Percentiles rank a stretch among this genome's conserved stretches.
Evolutionary conservation across 306 rosid species (phyloP).

Genomic region (Citrullus mucosospermus): DNA sequence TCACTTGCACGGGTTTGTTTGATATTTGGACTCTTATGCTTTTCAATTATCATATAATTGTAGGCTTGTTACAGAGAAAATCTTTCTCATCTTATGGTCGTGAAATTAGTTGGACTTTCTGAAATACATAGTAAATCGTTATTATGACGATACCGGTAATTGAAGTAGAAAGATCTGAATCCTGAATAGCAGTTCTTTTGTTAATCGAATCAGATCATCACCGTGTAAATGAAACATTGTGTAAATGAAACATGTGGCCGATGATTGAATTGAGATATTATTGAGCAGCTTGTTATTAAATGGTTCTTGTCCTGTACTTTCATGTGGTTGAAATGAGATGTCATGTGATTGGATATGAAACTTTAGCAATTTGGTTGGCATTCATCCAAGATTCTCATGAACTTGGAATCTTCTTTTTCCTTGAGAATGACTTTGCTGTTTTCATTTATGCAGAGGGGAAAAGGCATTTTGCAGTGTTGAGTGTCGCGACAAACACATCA

Average conservation of each 20-base stretch:
- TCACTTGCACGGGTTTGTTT: not conserved
- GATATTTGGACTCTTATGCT: not conserved
- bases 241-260: no score
- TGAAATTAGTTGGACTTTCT: not conserved
- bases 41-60: not conserved
- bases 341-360: not conserved
- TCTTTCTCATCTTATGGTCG: not conserved
- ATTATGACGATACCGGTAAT: not conserved
- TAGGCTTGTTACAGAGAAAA: not conserved
- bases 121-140: not conserved
- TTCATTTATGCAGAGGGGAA: conserved; percentile 41
- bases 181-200: not conserved
- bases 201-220: not conserved
- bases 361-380: not conserved
- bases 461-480: conserved; percentile 55
- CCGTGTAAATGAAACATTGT: not conserved
- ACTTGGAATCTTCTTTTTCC: not conserved
- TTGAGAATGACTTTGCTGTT: conserved; percentile 1
- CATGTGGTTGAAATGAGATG: conserved; percentile 4
- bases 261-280: not conserved
- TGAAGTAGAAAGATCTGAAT: not conserved
- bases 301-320: not conserved
- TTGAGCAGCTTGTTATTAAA: not conserved
- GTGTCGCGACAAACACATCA: conserved; percentile 52
- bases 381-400: not conserved